These are phyloP conservation scores for Hyaloperonospora brassicae DNA, from an alignment of 352 stramenopile species.

Conservation along the genomic window DNA sequence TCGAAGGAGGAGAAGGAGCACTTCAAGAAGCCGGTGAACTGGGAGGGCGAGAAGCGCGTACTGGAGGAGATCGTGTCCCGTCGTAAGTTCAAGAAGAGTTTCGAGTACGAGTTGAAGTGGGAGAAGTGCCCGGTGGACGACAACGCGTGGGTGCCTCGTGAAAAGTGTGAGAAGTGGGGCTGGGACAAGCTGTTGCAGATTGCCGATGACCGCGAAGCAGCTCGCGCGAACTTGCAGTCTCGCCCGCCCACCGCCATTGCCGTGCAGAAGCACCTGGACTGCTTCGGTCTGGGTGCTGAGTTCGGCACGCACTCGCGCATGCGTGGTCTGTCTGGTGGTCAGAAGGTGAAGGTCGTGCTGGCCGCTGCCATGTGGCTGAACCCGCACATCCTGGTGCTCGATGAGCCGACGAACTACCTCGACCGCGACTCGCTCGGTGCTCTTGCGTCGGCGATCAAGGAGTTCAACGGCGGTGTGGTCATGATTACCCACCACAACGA, in stretches of 20 bases:
- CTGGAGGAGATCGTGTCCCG: slow-evolving; percentile 89
- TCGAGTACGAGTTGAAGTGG: slow-evolving; percentile 98
- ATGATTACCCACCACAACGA: slow-evolving; percentile 98
- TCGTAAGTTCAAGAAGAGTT: slow-evolving; percentile 90
- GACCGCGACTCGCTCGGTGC: slow-evolving; percentile 95
- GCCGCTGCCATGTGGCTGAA: slow-evolving; percentile 95
- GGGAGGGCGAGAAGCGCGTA: slow-evolving; percentile 86
- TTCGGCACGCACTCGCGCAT: slow-evolving; percentile 98
- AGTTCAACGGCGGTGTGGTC: slow-evolving; percentile 95
- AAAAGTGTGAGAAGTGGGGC: slow-evolving; percentile 95
- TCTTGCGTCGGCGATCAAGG: slow-evolving; percentile 92
- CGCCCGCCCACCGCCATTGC: slow-evolving; percentile 91
- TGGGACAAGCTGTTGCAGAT: slow-evolving; percentile 96
- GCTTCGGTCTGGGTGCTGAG: slow-evolving; percentile 93
- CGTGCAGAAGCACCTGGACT: slow-evolving; percentile 95
- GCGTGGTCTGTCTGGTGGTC: slow-evolving; percentile 93
- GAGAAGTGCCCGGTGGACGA: slow-evolving; percentile 89
- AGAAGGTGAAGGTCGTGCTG: slow-evolving; percentile 99
- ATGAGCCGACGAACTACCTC: slow-evolving; percentile 95
- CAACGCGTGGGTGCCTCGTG: slow-evolving; percentile 92
- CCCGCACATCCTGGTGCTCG: slow-evolving; percentile 91
- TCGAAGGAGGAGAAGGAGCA: slow-evolving; percentile 89
- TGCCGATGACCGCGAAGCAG: slow-evolving; percentile 91
- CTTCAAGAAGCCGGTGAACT: slow-evolving; percentile 92
- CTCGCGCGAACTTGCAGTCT: slow-evolving; percentile 88